Evolutionary conservation across 495 filamentous ascomycete species (phyloP).

Genomic region (Lepraria neglecta): DNA sequence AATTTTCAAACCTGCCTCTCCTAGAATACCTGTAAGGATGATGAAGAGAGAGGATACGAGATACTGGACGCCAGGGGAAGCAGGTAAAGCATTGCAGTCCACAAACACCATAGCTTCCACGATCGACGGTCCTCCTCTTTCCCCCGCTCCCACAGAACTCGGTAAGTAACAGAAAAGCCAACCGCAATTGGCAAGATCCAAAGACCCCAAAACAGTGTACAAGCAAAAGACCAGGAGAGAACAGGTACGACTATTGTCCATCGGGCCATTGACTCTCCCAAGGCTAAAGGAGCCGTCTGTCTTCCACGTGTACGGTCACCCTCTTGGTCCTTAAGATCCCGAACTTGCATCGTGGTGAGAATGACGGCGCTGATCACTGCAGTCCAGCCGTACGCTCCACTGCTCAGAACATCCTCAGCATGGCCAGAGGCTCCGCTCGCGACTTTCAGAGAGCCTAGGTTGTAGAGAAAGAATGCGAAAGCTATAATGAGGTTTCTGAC

Average conservation of each 20-base stretch:
- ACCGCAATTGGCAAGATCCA: background rate
- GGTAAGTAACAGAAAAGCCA: background rate
- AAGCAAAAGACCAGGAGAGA: constrained; percentile 36
- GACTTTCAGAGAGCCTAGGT: constrained; percentile 27
- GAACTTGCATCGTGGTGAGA: constrained; percentile 43
- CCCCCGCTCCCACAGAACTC: background rate
- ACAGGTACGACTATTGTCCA: constrained; percentile 34
- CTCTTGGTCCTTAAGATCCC: constrained; percentile 43
- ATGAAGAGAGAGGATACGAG: no score
- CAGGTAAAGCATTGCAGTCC: background rate
- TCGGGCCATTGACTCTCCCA: constrained; percentile 40
- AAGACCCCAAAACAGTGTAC: constrained; percentile 34
- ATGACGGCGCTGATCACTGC: constrained; percentile 38
- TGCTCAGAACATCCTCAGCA: background rate
- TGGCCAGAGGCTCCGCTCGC: background rate
- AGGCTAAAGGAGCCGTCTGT: constrained; percentile 34
- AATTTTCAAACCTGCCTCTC: no score
- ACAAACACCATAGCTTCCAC: constrained; percentile 12
- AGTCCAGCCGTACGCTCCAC: constrained; percentile 34
- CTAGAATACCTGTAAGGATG: no score
- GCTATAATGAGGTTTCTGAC: constrained; percentile 38
- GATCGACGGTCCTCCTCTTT: background rate
- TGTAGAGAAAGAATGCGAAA: constrained; percentile 33
- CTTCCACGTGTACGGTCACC: constrained; percentile 41
- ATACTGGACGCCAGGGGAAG: no score